Base-by-base conservation (phyloP, 768 basidiomycete species). In the Collybia sordida region DNA sequence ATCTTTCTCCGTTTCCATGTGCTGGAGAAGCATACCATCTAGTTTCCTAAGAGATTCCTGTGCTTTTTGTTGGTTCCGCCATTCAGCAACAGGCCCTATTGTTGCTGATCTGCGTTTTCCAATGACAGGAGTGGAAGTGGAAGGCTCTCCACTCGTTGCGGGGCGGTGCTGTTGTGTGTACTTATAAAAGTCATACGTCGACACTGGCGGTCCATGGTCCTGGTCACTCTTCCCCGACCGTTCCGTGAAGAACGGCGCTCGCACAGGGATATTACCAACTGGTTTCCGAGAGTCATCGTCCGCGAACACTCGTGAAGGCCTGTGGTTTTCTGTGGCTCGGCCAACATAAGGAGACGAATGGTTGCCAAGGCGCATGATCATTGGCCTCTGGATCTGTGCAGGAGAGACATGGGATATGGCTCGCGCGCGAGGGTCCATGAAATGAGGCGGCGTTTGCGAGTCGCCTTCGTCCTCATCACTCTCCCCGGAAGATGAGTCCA, bases 1-100 rank as follows among this genome's bases (percentile, higher is more conserved):
- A 60, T 90, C 86, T 70, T 83, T 84, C 70, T 93, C 91, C 45
- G 84, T 78, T 68, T 88, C 87, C 73, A 93, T 87, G 63, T 93
- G 91, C 64, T 86, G 83, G 47, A 83, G 69, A 45, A 93, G 69
- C 82, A 93, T 79, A 53, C 89, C 90, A 63, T 93, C 89, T 55
- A 93, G 69, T 67, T 75, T 80, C 68, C 69, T 74, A 52, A 85
- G 63, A 23, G 83, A 82, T 65, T 87, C 84, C 55, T 81, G 72
- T 52, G 75, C 77, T 37, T 63, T 69, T 55, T 73, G 69, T 45
- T 66, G 69, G 27, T 59, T 61, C 50, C 64, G 59, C 64, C 71
- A 69, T 36, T 58, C 62, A 27, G 62, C 58, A 46, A 72, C 68
- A 4, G 67, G 64, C 40, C 56, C 60, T 15, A 59, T 48, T 43